These are phyloP conservation scores for Ophiocordyceps camponoti-leonardi DNA, from an alignment of 2,329 filamentous ascomycete genomes.

Conservation along the genomic window DNA sequence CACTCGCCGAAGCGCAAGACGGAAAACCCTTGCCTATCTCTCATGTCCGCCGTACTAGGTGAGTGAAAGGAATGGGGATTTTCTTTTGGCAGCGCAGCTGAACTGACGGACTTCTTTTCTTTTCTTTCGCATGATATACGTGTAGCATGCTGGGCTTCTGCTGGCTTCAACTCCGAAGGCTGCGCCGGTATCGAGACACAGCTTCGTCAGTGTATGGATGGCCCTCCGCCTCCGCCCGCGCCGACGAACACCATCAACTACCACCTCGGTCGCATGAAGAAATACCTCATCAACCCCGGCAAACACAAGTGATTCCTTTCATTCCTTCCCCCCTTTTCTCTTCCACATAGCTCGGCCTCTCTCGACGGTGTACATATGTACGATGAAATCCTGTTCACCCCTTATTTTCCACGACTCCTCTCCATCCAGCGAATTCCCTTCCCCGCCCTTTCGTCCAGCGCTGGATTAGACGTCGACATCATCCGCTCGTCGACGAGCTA, in stretches of 20 bases:
- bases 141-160: slow-evolving; percentile 72
- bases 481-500: too few species aligned
- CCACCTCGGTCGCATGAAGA: slow-evolving; percentile 67
- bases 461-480: too few species aligned
- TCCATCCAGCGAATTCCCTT: too few species aligned
- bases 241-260: slow-evolving; percentile 75
- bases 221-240: slow-evolving; percentile 32
- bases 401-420: too few species aligned
- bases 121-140: too few species aligned
- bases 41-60: slow-evolving; percentile 43
- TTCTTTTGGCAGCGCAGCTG: too few species aligned
- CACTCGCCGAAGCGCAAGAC: slow-evolving; percentile 30
- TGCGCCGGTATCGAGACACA: slow-evolving; percentile 42
- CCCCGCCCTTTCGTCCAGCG: too few species aligned
- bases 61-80: too few species aligned
- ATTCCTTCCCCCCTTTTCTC: not conserved
- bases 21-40: slow-evolving; percentile 33
- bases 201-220: slow-evolving; percentile 63
- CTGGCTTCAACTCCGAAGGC: slow-evolving; percentile 46
- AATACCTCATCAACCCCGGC: slow-evolving; percentile 37
- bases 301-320: slow-evolving; percentile 14
- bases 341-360: too few species aligned
- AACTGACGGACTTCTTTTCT: not conserved
- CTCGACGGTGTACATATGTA: too few species aligned
- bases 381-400: too few species aligned